Evolutionary conservation across 2,329 filamentous ascomycete species (phyloP).

Genomic region (Macrophomina pseudophaseolina): DNA sequence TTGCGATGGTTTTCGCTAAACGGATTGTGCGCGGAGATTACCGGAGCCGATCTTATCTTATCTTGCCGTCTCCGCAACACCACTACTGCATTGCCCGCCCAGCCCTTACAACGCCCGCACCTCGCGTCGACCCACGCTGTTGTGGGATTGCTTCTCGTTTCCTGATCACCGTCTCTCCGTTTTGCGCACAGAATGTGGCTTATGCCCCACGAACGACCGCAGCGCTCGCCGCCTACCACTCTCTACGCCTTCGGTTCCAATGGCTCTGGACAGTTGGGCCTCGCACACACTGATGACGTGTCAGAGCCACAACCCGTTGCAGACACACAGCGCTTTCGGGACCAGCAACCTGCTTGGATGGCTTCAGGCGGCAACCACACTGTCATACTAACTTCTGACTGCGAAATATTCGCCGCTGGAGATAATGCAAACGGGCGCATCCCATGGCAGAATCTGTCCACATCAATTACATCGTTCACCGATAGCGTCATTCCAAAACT

Average conservation of each 20-base stretch:
- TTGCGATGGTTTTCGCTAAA: slow-evolving; percentile 27
- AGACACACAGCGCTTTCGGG: slow-evolving; percentile 25
- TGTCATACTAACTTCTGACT: slow-evolving; percentile 67
- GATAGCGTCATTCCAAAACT: slow-evolving; percentile 14
- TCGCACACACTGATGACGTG: slow-evolving; percentile 50
- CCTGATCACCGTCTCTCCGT: too few relatives aligned
- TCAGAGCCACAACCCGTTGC: slow-evolving; percentile 34
- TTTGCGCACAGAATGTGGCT: neutral
- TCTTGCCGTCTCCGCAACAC: neutral
- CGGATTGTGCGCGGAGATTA: slow-evolving; percentile 25
- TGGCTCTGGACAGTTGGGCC: slow-evolving; percentile 57
- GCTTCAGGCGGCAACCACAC: slow-evolving; percentile 86
- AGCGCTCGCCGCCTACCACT: slow-evolving; percentile 26
- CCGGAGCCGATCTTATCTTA: slow-evolving; percentile 27
- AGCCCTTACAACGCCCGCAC: neutral
- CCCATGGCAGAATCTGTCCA: slow-evolving; percentile 8
- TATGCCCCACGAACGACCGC: slow-evolving; percentile 10
- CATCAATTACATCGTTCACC: neutral
- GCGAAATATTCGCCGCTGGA: slow-evolving; percentile 69
- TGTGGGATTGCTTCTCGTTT: neutral
- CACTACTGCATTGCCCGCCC: neutral
- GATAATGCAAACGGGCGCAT: slow-evolving; percentile 55
- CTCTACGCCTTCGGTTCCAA: slow-evolving; percentile 59
- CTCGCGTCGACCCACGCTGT: neutral
- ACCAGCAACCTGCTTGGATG: slow-evolving; percentile 40